Evolutionary conservation across 2,329 filamentous ascomycete species (phyloP), one percentile per base, ranked within the genome.

Genomic region (Sodiomyces alkalinus): DNA sequence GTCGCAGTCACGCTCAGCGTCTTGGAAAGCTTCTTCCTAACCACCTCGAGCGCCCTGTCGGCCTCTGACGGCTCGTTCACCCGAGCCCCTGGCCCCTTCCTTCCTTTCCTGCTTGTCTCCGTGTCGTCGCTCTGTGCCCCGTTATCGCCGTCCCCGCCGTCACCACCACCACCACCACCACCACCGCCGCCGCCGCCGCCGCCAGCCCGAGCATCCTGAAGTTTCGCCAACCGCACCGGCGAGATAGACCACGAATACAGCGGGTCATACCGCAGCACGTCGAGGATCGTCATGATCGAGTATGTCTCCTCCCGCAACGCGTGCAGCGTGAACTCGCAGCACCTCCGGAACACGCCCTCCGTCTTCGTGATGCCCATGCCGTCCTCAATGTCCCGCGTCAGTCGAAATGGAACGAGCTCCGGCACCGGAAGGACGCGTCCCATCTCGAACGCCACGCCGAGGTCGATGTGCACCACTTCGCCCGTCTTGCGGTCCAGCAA

Each of bases 271-370:
- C 92, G 79, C 33, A 99, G 60, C 14, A 98, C 92, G 46, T 98
- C 92, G 13, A 99, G 71, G 29, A 98, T 85, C 0, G 90, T 96
- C 86, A 94, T 96, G 56, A 99, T 98, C 24, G 80, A 86, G 48
- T 93, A 92, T 9, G 81, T 81, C 49, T 98, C 90, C 43, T 92
- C 80, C n/a, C 90, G 76, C 19, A 99, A 61, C 2, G 92, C 86
- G 36, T 94, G 85, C 18, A 99, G 70, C 0, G 86, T 96, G 49
- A 96, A 96, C 49, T 99, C 92, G 51, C 90, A 98, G 54, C 87
- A 96, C n/a, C 92, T 74, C 6, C 90, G 73, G 58, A 96, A 98
- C 0, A 96, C 85, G 4, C 90, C 90, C 51, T 99, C 92, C 0
- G 86, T 92, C 43, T 81, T 83, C 3, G 82, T 92, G 40, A 92